Conservation (phyloP, 83 land plant species). For the Larix sibirica region DNA sequence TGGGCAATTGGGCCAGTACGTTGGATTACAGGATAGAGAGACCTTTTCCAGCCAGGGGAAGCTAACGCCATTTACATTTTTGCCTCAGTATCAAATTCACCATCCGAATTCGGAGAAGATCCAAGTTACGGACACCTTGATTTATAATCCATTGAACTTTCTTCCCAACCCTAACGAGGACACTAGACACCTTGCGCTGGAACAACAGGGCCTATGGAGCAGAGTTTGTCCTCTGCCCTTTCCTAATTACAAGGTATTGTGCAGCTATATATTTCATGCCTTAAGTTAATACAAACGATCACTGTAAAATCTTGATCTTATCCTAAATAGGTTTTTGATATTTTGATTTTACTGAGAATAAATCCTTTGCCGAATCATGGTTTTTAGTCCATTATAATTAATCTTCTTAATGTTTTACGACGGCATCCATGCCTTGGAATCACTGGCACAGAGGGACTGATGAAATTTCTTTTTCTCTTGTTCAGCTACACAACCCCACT, state of each 20-base stretch:
- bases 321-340: background rate
- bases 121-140: background rate
- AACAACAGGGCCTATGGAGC: background rate
- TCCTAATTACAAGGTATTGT: background rate
- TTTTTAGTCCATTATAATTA: background rate
- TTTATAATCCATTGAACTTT: background rate
- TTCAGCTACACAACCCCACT: background rate
- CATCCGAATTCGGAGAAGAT: background rate
- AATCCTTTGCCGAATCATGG: background rate
- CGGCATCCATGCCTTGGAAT: too few species aligned
- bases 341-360: background rate
- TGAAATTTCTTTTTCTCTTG: background rate
- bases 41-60: too few species aligned
- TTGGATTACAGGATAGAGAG: too few species aligned
- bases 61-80: too few species aligned
- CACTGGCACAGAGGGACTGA: background rate
- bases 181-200: background rate
- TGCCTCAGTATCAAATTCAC: background rate
- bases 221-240: background rate
- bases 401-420: too few species aligned
- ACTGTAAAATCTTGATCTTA: too few species aligned
- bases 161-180: background rate
- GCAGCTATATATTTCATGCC: background rate
- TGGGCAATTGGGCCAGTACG: too few species aligned
- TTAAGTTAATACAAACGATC: too few species aligned